Evolutionary conservation across 2,329 filamentous ascomycete genomes (phyloP).

Genomic region (Daldinia sp.): DNA sequence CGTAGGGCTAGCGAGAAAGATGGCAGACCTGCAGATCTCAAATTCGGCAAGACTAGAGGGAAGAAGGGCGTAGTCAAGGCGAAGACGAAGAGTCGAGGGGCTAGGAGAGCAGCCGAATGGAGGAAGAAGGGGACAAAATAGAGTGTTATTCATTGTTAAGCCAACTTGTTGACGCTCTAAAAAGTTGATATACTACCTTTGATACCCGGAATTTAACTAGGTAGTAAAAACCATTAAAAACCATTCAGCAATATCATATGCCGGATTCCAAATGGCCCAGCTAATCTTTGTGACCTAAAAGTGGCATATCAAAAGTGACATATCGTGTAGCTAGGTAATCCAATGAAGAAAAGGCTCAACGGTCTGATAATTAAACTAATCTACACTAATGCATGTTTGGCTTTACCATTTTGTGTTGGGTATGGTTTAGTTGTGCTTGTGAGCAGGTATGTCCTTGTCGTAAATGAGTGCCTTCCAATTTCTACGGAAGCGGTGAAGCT

Average conservation of each 20-base stretch:
- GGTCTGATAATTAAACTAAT: neutral
- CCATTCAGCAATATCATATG: too few species aligned
- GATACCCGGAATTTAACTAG: conserved; percentile 19
- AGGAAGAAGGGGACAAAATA: conserved; percentile 44
- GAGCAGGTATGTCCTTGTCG: conserved; percentile 36
- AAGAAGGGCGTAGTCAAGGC: conserved; percentile 54
- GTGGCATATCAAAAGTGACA: neutral
- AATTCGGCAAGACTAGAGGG: conserved; percentile 61
- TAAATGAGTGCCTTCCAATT: conserved; percentile 22
- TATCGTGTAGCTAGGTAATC: neutral
- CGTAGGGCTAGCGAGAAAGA: conserved; percentile 74
- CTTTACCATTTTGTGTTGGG: conserved; percentile 2
- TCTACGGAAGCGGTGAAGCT: neutral
- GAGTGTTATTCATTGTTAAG: neutral
- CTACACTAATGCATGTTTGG: conserved; percentile 23
- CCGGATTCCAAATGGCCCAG: neutral
- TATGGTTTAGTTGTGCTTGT: conserved; percentile 15
- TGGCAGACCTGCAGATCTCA: conserved; percentile 69
- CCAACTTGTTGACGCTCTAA: neutral
- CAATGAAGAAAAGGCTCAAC: neutral
- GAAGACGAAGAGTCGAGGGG: conserved; percentile 44
- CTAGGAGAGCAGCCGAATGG: conserved; percentile 47
- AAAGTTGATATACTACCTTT: neutral
- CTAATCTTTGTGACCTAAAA: neutral
- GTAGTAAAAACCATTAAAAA: neutral